Base-by-base conservation (phyloP, 2,329 filamentous ascomycete genomes). In the Tolypocladium sp. region DNA sequence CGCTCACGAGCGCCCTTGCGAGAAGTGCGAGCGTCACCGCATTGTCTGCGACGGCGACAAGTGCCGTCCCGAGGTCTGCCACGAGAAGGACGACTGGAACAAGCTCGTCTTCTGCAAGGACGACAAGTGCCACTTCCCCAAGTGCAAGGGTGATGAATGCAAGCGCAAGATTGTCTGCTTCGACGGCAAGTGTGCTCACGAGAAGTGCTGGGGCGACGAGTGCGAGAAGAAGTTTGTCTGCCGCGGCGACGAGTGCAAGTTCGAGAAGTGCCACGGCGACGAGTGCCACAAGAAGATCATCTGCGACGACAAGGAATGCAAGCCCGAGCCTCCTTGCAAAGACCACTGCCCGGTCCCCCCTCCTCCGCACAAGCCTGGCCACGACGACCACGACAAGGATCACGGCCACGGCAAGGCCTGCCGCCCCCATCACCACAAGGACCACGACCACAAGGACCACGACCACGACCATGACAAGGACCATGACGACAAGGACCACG, bases 191-290 rank as follows among this genome's bases (percentile, higher is more conserved):
- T 75, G 72, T 65, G 59, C 60, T 22, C 58, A 65, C 33, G 68
- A 67, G 63, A 61, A 67, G 56, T 69, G 68, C 66, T 59, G 63
- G 55, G 63, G 64, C 40, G 63, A 71, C 5, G 65, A 68, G 57
- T 72, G 70, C 65, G 61, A 64, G 57, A 70, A 70, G 66, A 71
- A 73, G 61, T 64, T 68, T 46, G 64, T 70, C 65, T 75, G 73
- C 67, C 63, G 66, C 37, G 66, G 66, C 51, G 58, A 68, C 12
- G 61, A 70, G 30, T 73, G 67, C 67, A 63, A 65, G 62, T 66
- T 69, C 60, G 67, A 69, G 60, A 58, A 60, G 25, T 74, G 71
- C 65, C 55, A 62, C 7, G 66, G 67, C 61, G 61, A 64, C 22
- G 61, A 70, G 38, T 74, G 73, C 71, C 59, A 67, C 65, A 56